These are phyloP conservation scores for Colletotrichum tanaceti DNA, from an alignment of 2,329 filamentous ascomycete species.

Conservation along the genomic window DNA sequence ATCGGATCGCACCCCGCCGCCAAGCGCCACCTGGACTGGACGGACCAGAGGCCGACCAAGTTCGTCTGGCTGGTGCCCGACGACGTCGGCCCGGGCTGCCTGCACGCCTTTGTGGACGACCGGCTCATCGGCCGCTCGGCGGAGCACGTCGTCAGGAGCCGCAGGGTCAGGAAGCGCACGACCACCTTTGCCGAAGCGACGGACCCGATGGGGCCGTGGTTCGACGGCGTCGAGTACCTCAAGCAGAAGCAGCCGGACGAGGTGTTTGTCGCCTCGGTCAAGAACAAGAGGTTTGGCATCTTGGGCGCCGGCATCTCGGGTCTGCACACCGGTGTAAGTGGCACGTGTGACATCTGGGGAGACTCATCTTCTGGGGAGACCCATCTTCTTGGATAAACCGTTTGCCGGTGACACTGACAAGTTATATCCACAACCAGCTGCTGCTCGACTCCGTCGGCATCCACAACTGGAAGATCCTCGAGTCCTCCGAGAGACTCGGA, in stretches of 20 bases:
- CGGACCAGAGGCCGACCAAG: slow-evolving; percentile 39
- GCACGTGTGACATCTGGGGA: too few relatives aligned
- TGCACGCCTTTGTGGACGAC: slow-evolving; percentile 43
- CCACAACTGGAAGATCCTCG: slow-evolving; percentile 58
- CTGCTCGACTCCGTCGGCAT: slow-evolving; percentile 58
- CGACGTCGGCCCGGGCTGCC: slow-evolving; percentile 36
- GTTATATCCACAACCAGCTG: slow-evolving; percentile 39
- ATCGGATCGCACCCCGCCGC: slow-evolving; percentile 43
- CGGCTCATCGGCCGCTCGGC: slow-evolving; percentile 42
- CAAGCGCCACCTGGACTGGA: slow-evolving; percentile 41
- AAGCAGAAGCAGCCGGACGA: slow-evolving; percentile 45
- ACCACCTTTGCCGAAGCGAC: slow-evolving; percentile 40
- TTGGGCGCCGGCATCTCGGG: slow-evolving; percentile 54
- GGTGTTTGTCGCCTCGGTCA: slow-evolving; percentile 42
- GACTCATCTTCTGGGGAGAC: too few relatives aligned
- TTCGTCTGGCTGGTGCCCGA: slow-evolving; percentile 43
- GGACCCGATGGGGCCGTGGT: slow-evolving; percentile 43
- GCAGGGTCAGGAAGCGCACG: slow-evolving; percentile 31
- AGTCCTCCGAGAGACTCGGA: slow-evolving; percentile 55
- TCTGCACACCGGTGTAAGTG: slow-evolving; percentile 46
- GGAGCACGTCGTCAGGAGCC: slow-evolving; percentile 36
- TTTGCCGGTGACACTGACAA: too few relatives aligned
- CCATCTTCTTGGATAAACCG: background rate
- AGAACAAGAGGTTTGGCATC: slow-evolving; percentile 48
- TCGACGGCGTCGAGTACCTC: slow-evolving; percentile 45